These are phyloP conservation scores for Stenogyne calaminthoides DNA, from an alignment of 305 asterid genomes.

Conservation along the genomic window DNA sequence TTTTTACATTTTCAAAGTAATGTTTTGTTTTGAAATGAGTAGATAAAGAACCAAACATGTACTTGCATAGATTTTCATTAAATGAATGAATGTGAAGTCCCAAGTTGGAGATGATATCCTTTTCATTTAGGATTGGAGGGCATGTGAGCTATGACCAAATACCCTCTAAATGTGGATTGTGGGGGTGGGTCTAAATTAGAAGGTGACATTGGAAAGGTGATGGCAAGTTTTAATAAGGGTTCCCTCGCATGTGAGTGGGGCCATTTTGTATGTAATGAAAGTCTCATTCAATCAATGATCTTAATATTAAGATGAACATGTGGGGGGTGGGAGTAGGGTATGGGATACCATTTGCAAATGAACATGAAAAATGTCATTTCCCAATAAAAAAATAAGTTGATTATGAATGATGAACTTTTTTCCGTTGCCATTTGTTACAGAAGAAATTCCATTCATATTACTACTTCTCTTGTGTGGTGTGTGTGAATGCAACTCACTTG, in stretches of 20 bases:
- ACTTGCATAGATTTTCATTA: background rate
- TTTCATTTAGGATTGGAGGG: conserved; percentile 15
- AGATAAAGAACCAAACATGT: conserved; percentile 2
- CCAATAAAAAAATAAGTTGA: conserved; percentile 21
- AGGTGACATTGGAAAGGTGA: conserved; percentile 37
- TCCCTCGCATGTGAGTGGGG: conserved; percentile 54
- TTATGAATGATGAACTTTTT: conserved; percentile 15
- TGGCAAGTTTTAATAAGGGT: conserved; percentile 17
- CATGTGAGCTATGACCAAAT: conserved; percentile 22
- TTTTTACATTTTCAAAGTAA: background rate
- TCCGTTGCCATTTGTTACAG: background rate
- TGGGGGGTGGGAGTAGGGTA: conserved; percentile 27
- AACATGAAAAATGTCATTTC: conserved; percentile 24
- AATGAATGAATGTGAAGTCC: conserved; percentile 17
- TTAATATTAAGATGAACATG: conserved; percentile 28
- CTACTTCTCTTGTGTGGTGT: background rate
- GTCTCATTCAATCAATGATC: conserved; percentile 38
- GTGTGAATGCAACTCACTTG: background rate
- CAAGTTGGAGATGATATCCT: conserved; percentile 2
- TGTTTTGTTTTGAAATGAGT: background rate
- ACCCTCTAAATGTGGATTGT: conserved; percentile 15
- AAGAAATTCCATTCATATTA: conserved; percentile 16
- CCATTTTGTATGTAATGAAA: conserved; percentile 26
- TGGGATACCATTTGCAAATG: conserved; percentile 37
- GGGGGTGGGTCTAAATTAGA: conserved; percentile 27